Percentiles rank a stretch among this genome's conserved stretches.
phyloP scores from a whole-genome alignment of 306 rosid genomes.

The Cajanus cajan region DNA sequence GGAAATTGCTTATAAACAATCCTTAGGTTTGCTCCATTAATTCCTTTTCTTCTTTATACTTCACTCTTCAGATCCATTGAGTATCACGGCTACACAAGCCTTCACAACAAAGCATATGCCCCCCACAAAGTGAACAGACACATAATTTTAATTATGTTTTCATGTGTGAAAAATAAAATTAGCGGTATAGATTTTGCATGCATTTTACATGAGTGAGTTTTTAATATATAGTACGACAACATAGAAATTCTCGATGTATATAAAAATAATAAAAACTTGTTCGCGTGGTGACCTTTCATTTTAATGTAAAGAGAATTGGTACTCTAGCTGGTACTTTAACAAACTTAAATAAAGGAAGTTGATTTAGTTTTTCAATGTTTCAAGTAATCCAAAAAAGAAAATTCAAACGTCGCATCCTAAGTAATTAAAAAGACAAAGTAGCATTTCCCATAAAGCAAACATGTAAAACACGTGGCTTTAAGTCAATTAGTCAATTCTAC shows the following conservation, averaged over 20 bases:
- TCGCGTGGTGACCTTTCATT: neutral
- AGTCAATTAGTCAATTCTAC: neutral
- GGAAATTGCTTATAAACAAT: no score
- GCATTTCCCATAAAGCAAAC: neutral
- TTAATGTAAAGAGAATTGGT: neutral
- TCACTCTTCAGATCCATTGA: slow-evolving; percentile 1
- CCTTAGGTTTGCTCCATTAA: neutral
- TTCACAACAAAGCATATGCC: slow-evolving; percentile 17
- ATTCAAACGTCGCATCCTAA: neutral
- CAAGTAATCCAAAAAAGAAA: neutral
- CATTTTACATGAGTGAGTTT: neutral
- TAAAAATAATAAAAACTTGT: neutral
- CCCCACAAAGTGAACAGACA: neutral
- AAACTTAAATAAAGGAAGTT: neutral
- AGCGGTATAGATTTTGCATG: neutral
- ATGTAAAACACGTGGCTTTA: neutral
- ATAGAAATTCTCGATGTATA: neutral
- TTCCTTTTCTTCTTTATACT: neutral
- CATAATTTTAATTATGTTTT: no score
- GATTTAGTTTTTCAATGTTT: neutral
- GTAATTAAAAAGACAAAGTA: neutral
- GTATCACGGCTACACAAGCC: neutral
- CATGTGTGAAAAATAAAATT: neutral
- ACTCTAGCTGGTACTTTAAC: neutral
- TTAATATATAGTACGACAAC: no score